Evolutionary conservation across 768 basidiomycete species (phyloP), one percentile per base, ranked within the genome.

Genomic region (Lactarius pseudohatsudake): DNA sequence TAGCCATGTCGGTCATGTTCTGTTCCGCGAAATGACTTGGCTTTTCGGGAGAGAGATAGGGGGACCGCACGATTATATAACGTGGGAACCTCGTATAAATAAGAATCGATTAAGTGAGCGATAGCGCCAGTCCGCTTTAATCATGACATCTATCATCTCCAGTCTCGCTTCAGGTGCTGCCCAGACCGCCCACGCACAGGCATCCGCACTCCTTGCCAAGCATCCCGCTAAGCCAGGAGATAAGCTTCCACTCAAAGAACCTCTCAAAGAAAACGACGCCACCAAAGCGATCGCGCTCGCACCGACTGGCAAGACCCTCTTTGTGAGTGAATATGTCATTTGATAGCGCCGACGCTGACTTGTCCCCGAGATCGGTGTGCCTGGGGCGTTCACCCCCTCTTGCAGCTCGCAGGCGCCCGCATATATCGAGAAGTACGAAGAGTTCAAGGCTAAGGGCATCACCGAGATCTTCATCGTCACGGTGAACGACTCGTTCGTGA

Each of bases 401-500:
- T 70, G 70, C 43, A 66, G 63, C 59, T 62, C 34, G 58, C 69
- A 71, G 36, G 69, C 55, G 20, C 70, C 70, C 1, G 70, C 65
- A 11, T 94, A 89, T 78, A 82, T 94, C 69, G 74, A 82, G 62
- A 81, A 81, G 61, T 89, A 84, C 75, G 82, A 87, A 16, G 79
- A 87, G 73, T 91, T 91, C 84, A 87, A 86, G 77, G 83, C 79
- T 3, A 94, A 92, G 76, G 93, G 91, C 13, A 78, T 93, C 72
- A 82, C 85, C 66, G 81, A 84, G 60, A 84, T 92, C 67, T 89
- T 86, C 68, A 83, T 94, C 62, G 77, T 95, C 62, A 79, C 86
- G 30, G 87, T 91, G 64, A 95, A 95, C 75, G 93, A 96, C 74
- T 81, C 82, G 8, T 94, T 90, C 72, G 89, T 91, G 55, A 85